A percentile compares a stretch with the other conserved stretches of the same genome.
These are phyloP conservation scores for Paramecium primaurelia DNA, from an alignment of 73 alveolate species.

Conservation along the genomic window DNA sequence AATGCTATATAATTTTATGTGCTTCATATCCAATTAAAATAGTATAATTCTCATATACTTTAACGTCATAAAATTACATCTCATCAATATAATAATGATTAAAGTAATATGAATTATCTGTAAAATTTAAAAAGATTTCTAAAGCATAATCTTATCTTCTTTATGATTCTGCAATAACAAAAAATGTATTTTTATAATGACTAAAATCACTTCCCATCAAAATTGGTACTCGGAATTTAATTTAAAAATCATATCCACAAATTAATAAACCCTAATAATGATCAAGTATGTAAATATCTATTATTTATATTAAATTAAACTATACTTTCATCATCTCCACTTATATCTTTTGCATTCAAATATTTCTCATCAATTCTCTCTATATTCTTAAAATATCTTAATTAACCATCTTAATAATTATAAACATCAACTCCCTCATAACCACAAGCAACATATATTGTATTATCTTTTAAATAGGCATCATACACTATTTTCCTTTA, in stretches of 20 bases:
- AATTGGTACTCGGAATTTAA: not conserved
- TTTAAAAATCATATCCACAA: conserved; percentile 7
- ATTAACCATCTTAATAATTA: not conserved
- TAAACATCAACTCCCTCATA: conserved; percentile 31
- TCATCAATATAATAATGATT: not conserved
- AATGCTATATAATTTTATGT: conserved; percentile 19
- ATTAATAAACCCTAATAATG: not conserved
- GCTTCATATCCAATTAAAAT: conserved; percentile 26
- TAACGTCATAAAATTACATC: conserved; percentile 20
- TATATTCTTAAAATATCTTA: not conserved
- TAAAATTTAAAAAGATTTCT: not conserved
- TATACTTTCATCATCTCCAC: conserved; percentile 16
- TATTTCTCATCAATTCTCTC: not conserved
- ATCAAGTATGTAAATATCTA: conserved; percentile 24
- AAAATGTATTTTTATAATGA: not conserved
- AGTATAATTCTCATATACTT: conserved; percentile 14
- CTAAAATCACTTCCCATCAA: not conserved
- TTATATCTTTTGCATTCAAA: not conserved
- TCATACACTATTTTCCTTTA: not conserved
- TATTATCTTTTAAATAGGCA: not conserved
- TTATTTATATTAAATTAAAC: not conserved
- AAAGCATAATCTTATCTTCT: conserved; percentile 19
- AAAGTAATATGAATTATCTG: not conserved
- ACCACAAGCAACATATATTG: not conserved
- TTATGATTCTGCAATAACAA: not conserved